Evolutionary conservation across 2,329 filamentous ascomycete genomes (phyloP).

Genomic region (Neofusicoccum sp.): DNA sequence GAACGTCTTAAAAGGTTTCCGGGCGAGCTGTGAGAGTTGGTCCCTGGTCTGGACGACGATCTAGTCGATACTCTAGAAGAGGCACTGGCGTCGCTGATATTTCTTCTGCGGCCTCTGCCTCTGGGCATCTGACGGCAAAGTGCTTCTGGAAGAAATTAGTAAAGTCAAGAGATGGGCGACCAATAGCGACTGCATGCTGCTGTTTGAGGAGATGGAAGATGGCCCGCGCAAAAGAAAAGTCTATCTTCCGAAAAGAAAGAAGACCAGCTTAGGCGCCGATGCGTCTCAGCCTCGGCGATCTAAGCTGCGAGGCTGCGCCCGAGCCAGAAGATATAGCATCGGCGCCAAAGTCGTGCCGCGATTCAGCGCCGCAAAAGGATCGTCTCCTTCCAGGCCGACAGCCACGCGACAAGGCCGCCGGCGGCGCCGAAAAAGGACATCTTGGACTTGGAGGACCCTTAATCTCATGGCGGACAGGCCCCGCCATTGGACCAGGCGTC

Average conservation of each 20-base stretch:
- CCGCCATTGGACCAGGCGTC: neutral
- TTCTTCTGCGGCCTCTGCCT: conserved; percentile 22
- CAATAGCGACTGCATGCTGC: conserved; percentile 21
- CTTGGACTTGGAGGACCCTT: conserved; percentile 6
- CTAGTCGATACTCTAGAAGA: conserved; percentile 22
- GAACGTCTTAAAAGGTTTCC: conserved; percentile 21
- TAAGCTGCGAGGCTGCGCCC: conserved; percentile 8
- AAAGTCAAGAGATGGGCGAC: conserved; percentile 17
- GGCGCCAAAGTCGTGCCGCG: conserved; percentile 3
- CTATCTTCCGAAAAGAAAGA: conserved; percentile 14
- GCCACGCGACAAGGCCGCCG: neutral
- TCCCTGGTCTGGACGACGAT: conserved; percentile 20
- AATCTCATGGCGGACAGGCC: conserved; percentile 9
- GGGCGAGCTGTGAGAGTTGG: conserved; percentile 8
- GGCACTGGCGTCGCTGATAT: conserved; percentile 22
- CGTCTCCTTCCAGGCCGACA: neutral
- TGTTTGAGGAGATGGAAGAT: conserved; percentile 20
- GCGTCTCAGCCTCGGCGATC: conserved; percentile 21
- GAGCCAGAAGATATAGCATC: conserved; percentile 20
- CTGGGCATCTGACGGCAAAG: conserved; percentile 22
- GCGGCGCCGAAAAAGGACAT: conserved; percentile 12
- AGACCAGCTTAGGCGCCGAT: conserved; percentile 16
- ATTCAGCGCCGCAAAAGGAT: conserved; percentile 11
- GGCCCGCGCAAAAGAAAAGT: conserved; percentile 21
- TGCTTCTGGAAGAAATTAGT: conserved; percentile 20